Evolutionary conservation across 495 filamentous ascomycete species (phyloP).

Genomic region (Neurospora terricola): DNA sequence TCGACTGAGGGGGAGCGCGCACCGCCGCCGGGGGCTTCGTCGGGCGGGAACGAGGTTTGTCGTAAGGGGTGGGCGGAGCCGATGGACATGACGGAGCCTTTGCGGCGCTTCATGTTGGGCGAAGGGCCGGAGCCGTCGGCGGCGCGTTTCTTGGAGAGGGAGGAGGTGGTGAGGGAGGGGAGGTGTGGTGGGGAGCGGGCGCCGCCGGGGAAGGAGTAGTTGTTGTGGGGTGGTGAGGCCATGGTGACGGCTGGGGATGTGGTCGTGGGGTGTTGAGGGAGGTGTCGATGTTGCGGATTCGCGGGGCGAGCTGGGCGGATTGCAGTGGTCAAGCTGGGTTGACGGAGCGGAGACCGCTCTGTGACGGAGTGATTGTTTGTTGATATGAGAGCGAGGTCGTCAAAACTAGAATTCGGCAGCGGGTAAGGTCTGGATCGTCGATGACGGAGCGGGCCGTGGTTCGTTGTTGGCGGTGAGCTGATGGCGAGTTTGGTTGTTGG

Average conservation of each 20-base stretch:
- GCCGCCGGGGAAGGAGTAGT: neutral
- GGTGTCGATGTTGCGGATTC: neutral
- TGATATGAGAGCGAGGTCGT: neutral
- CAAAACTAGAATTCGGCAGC: neutral
- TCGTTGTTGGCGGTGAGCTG: neutral
- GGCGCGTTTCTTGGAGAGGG: conserved; percentile 47
- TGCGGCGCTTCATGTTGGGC: conserved; percentile 51
- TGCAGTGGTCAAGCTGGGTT: neutral
- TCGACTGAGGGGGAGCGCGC: conserved; percentile 58
- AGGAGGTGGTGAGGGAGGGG: conserved; percentile 42
- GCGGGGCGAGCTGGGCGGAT: neutral
- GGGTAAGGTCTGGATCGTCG: neutral
- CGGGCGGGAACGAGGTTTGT: conserved; percentile 78
- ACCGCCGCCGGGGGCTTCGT: conserved; percentile 34
- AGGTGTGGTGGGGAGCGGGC: conserved; percentile 22
- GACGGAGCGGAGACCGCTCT: neutral
- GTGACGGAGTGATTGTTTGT: neutral
- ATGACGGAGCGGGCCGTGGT: neutral
- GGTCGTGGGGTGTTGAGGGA: neutral
- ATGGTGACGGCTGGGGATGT: conserved; percentile 24
- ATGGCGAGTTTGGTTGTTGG: neutral
- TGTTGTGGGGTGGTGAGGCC: conserved; percentile 48
- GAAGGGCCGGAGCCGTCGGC: conserved; percentile 32
- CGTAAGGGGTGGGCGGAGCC: conserved; percentile 65
- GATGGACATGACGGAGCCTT: conserved; percentile 46